These are phyloP conservation scores for Colletotrichum sp. DNA, from an alignment of 2,329 filamentous ascomycete species.

Conservation along the genomic window DNA sequence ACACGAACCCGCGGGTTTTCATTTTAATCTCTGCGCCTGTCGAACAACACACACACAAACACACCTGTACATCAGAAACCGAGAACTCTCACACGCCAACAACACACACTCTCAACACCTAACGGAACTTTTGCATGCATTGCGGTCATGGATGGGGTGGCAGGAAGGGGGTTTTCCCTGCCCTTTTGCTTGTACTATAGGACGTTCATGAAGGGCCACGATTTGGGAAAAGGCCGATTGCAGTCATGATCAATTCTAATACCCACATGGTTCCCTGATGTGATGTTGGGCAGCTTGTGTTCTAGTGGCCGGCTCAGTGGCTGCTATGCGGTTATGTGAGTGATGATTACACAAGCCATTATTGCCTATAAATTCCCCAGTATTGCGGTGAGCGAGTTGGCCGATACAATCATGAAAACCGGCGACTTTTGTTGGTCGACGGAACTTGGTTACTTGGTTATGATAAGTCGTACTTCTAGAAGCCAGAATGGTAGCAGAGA, in stretches of 20 bases:
- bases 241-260: conserved; percentile 20
- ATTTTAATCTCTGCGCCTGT: background rate
- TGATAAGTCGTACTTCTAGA: too few species aligned
- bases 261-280: background rate
- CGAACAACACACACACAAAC: background rate
- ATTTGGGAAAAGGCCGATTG: conserved; percentile 10
- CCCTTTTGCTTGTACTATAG: conserved; percentile 20
- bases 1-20: background rate
- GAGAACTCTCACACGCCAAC: conserved; percentile 12
- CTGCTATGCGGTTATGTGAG: too few species aligned
- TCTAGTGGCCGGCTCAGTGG: too few species aligned
- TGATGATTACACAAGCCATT: too few species aligned
- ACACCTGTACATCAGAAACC: conserved; percentile 13
- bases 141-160: conserved; percentile 19
- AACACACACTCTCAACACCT: background rate
- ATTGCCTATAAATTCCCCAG: too few species aligned
- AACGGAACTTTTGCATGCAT: conserved; percentile 19
- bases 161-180: conserved; percentile 18
- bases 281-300: background rate
- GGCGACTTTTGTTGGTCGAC: too few species aligned
- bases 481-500: too few species aligned
- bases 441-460: too few species aligned
- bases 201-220: conserved; percentile 17
- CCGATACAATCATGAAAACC: too few species aligned
- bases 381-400: too few species aligned